These are phyloP conservation scores for Pythium chondricola DNA, from an alignment of 352 stramenopile genomes.

Conservation along the genomic window DNA sequence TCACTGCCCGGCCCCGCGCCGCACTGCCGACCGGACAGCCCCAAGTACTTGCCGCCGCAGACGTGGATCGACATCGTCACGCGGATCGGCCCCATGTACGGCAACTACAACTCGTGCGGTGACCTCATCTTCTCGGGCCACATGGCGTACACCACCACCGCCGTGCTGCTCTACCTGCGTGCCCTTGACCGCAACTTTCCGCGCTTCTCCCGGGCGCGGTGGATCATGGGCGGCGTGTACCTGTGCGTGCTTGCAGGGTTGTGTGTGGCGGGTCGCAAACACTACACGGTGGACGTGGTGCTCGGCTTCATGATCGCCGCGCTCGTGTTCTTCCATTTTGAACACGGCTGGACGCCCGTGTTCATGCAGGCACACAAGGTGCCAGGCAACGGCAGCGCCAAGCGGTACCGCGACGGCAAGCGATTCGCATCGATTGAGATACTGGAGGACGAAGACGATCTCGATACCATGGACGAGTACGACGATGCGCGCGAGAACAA, in stretches of 20 bases:
- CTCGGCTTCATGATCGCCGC: constrained; percentile 30
- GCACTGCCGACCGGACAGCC: constrained; percentile 24
- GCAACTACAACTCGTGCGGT: constrained; percentile 34
- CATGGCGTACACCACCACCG: constrained; percentile 37
- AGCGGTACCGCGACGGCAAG: constrained; percentile 6
- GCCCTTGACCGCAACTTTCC: constrained; percentile 24
- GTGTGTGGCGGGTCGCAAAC: constrained; percentile 29
- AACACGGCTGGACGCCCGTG: constrained; percentile 28
- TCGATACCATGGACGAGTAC: constrained; percentile 14
- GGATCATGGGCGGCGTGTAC: constrained; percentile 23
- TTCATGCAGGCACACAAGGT: constrained; percentile 6
- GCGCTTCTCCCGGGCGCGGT: constrained; percentile 18
- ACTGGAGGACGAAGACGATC: constrained; percentile 4
- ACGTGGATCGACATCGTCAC: constrained; percentile 41
- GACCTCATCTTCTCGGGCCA: constrained; percentile 47
- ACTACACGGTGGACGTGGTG: constrained; percentile 40
- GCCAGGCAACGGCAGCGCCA: not conserved
- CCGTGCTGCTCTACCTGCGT: constrained; percentile 33
- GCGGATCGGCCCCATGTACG: constrained; percentile 29
- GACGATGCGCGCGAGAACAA: constrained; percentile 5
- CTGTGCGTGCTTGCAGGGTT: constrained; percentile 24
- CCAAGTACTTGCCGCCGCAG: constrained; percentile 27
- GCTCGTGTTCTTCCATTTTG: constrained; percentile 41
- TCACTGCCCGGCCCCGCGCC: constrained; percentile 36
- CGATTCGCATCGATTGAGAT: constrained; percentile 14